phyloP scores from a whole-genome alignment of 2,329 filamentous ascomycete genomes.

The Xylaria sp. region DNA sequence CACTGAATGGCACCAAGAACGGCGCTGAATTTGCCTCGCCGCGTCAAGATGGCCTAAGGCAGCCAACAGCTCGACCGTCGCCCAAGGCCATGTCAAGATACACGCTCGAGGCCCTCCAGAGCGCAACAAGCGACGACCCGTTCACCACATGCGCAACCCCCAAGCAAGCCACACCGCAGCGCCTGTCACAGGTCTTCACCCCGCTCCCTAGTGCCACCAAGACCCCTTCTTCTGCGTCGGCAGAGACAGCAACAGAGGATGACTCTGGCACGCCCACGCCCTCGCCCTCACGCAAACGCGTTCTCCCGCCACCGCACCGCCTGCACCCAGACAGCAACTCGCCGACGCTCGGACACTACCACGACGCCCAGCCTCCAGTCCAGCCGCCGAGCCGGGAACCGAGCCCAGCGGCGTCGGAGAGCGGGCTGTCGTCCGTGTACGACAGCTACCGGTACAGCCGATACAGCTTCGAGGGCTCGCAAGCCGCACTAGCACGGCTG shows the following conservation, averaged over 20 bases:
- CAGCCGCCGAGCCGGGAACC: constrained; percentile 38
- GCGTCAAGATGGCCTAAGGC: not conserved
- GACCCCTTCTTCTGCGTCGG: not conserved
- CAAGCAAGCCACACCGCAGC: constrained; percentile 33
- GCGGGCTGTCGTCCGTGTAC: constrained; percentile 48
- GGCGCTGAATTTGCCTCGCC: not conserved
- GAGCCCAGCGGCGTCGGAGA: constrained; percentile 42
- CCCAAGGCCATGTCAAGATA: constrained; percentile 33
- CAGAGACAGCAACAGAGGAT: not conserved
- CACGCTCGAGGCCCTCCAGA: constrained; percentile 34
- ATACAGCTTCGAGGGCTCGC: constrained; percentile 27
- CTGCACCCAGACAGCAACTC: constrained; percentile 43
- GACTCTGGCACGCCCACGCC: constrained; percentile 40
- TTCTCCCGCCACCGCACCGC: constrained; percentile 43
- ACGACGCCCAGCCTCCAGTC: constrained; percentile 23
- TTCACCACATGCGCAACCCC: constrained; percentile 41
- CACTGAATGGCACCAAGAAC: not conserved
- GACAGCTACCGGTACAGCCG: constrained; percentile 45
- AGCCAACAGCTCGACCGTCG: not conserved
- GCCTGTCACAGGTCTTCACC: constrained; percentile 47
- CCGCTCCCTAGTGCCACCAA: constrained; percentile 29
- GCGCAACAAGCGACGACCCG: constrained; percentile 42
- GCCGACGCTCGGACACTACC: constrained; percentile 37
- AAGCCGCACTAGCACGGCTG: constrained; percentile 26
- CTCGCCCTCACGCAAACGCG: constrained; percentile 37